These are phyloP conservation scores for Ophiostoma piceae DNA, from an alignment of 2,329 filamentous ascomycete genomes.

Conservation along the genomic window DNA sequence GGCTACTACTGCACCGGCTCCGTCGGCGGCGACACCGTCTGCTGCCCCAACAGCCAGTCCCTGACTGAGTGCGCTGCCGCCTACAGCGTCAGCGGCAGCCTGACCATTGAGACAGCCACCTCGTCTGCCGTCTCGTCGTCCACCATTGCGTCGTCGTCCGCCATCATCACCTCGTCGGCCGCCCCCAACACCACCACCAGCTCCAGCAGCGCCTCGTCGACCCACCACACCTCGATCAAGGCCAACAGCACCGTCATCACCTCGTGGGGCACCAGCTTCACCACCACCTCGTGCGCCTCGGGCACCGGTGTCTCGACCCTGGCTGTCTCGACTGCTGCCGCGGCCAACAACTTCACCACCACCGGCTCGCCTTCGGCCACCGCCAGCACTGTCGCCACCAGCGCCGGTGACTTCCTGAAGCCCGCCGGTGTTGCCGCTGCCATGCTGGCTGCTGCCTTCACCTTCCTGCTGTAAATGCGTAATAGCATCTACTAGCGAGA, in stretches of 20 bases:
- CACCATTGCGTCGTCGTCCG: slow-evolving; percentile 28
- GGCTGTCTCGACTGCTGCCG: slow-evolving; percentile 14
- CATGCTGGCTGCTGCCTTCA: slow-evolving; percentile 33
- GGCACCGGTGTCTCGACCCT: slow-evolving; percentile 20
- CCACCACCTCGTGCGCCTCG: slow-evolving; percentile 23
- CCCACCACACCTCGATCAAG: slow-evolving; percentile 21
- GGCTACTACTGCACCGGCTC: slow-evolving; percentile 55
- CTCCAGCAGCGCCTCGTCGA: slow-evolving; percentile 15
- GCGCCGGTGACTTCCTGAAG: slow-evolving; percentile 32
- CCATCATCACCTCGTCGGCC: slow-evolving; percentile 22
- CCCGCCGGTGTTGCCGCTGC: slow-evolving; percentile 33
- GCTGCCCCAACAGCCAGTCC: slow-evolving; percentile 54
- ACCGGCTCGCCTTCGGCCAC: slow-evolving; percentile 23
- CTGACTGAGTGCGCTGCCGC: slow-evolving; percentile 50
- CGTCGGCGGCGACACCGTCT: slow-evolving; percentile 52
- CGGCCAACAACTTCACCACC: slow-evolving; percentile 24
- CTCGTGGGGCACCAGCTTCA: slow-evolving; percentile 27
- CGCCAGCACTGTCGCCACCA: slow-evolving; percentile 29
- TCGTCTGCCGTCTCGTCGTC: slow-evolving; percentile 33
- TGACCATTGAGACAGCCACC: slow-evolving; percentile 43
- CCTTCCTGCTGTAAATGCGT: slow-evolving; percentile 27
- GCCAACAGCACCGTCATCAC: slow-evolving; percentile 25
- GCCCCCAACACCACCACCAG: slow-evolving; percentile 16
- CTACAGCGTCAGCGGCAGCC: slow-evolving; percentile 45
- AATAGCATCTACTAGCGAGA: background rate